These are phyloP conservation scores for Paraphaeosphaeria minitans DNA, from an alignment of 2,329 filamentous ascomycete species.

Conservation along the genomic window DNA sequence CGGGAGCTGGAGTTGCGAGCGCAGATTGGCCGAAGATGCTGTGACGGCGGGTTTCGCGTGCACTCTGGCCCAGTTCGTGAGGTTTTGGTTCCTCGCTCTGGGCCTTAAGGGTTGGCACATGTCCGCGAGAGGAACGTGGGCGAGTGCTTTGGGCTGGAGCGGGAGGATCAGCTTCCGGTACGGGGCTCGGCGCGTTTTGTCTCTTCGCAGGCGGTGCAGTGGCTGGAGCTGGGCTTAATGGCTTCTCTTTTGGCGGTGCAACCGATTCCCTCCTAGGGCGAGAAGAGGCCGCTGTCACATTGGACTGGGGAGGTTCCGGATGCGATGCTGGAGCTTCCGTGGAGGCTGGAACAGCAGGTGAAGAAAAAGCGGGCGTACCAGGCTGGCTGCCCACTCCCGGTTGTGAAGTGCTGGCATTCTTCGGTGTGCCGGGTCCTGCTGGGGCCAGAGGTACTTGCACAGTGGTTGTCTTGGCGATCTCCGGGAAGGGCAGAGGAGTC, in stretches of 20 bases:
- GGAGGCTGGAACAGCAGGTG: constrained; percentile 24
- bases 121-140: constrained; percentile 48
- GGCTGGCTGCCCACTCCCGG: constrained; percentile 18
- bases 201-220: constrained; percentile 22
- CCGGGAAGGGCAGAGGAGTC: constrained; percentile 20
- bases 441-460: constrained; percentile 52
- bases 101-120: constrained; percentile 49
- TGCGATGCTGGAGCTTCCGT: constrained; percentile 22
- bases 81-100: constrained; percentile 55
- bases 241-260: constrained; percentile 26
- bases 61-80: constrained; percentile 42
- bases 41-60: constrained; percentile 50
- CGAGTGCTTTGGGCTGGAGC: constrained; percentile 26
- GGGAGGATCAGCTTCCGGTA: constrained; percentile 20
- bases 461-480: constrained; percentile 29
- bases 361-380: constrained; percentile 22
- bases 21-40: constrained; percentile 54
- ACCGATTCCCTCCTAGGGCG: constrained; percentile 42
- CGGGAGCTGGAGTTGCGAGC: constrained; percentile 30
- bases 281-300: constrained; percentile 40
- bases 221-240: constrained; percentile 27
- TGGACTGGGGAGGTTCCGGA: constrained; percentile 12
- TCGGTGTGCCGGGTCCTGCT: constrained; percentile 46
- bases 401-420: constrained; percentile 13
- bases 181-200: constrained; percentile 26